Conservation (phyloP, 768 basidiomycete species). For the Xerocomellus amylosporus region DNA sequence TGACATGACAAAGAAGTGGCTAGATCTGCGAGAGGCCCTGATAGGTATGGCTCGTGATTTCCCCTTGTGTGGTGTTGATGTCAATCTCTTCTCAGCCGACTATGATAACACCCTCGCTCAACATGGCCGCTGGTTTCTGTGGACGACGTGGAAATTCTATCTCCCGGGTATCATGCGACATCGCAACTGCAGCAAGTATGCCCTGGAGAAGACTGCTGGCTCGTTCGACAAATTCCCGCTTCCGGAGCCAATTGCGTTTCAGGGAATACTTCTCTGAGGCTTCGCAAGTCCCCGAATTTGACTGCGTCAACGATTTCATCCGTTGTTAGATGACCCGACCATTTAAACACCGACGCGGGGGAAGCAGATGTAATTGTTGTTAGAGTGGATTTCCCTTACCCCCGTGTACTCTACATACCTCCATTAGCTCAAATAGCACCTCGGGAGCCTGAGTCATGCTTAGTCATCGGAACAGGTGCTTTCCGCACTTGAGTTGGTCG, state of each 20-base stretch:
- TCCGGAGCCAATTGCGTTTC: slow-evolving; percentile 25
- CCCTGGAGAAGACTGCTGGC: slow-evolving; percentile 52
- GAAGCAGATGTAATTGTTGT: background rate
- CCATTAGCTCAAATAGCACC: background rate
- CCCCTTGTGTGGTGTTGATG: background rate
- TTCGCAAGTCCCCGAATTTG: background rate
- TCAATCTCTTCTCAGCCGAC: slow-evolving; percentile 44
- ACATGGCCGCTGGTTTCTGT: slow-evolving; percentile 68
- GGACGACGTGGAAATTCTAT: slow-evolving; percentile 66
- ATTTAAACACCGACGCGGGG: background rate
- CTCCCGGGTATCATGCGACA: slow-evolving; percentile 43
- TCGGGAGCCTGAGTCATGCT: slow-evolving; percentile 14
- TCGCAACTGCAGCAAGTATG: slow-evolving; percentile 21
- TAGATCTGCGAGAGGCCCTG: slow-evolving; percentile 59
- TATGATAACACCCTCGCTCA: slow-evolving; percentile 62
- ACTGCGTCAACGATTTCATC: background rate
- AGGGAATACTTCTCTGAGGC: slow-evolving; percentile 15
- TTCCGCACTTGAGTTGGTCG: background rate
- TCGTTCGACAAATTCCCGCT: slow-evolving; percentile 43
- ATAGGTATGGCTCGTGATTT: slow-evolving; percentile 40
- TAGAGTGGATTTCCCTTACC: background rate
- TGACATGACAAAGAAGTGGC: slow-evolving; percentile 67
- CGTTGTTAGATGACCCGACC: background rate
- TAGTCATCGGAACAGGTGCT: slow-evolving; percentile 18
- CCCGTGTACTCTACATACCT: background rate